Evolutionary conservation across 2,329 filamentous ascomycete species (phyloP).

Genomic region (Pyricularia sp.): DNA sequence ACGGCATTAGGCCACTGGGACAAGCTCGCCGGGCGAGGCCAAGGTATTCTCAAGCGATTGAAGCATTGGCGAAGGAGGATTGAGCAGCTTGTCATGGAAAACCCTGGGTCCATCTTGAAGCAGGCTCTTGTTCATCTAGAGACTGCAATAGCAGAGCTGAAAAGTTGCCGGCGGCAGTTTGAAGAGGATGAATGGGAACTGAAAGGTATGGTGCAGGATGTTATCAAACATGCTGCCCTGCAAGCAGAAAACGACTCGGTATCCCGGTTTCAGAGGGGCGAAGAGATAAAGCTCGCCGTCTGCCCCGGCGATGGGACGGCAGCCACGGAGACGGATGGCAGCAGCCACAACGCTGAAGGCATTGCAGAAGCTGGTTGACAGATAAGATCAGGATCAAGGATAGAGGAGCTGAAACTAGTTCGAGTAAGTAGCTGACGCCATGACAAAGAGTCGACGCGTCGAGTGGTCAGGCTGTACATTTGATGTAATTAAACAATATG

Average conservation of each 20-base stretch:
- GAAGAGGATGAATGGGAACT: neutral
- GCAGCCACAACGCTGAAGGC: neutral
- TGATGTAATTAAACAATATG: neutral
- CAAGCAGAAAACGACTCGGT: neutral
- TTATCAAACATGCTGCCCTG: neutral
- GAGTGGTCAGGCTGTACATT: neutral
- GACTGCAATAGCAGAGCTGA: neutral
- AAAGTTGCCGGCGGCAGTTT: neutral
- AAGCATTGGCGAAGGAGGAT: neutral
- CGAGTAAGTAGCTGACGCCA: neutral
- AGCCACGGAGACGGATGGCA: neutral
- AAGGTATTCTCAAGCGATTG: slow-evolving; percentile 1
- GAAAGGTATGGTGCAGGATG: neutral
- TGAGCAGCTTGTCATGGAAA: neutral
- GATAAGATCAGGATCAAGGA: neutral
- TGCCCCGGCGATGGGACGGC: neutral
- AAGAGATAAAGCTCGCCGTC: neutral
- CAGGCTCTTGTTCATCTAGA: neutral
- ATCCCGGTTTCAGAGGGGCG: neutral
- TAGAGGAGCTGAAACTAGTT: neutral
- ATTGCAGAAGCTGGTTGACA: neutral
- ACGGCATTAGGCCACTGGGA: slow-evolving; percentile 8
- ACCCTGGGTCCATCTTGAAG: neutral
- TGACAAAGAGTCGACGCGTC: neutral
- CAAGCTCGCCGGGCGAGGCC: neutral